Percentiles rank a stretch among this genome's conserved stretches.
These are phyloP conservation scores for Tetrapisispora iriomotensis DNA, from an alignment of 805 yeast genomes.

Conservation along the genomic window DNA sequence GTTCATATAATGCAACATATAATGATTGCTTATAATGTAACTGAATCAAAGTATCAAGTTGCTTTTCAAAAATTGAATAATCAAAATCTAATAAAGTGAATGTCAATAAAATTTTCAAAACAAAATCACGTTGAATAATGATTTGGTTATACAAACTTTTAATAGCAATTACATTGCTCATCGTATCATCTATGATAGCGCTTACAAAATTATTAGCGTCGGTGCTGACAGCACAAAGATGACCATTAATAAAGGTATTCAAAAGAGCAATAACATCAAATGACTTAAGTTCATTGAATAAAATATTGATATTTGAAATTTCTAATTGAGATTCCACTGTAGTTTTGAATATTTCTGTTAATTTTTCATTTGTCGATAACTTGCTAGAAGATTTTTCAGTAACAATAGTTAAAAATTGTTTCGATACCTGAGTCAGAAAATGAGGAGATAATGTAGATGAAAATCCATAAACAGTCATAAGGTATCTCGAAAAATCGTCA, in stretches of 20 bases:
- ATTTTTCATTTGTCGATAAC: constrained; percentile 21
- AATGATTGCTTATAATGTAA: constrained; percentile 21
- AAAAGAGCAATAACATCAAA: constrained; percentile 32
- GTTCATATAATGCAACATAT: constrained; percentile 18
- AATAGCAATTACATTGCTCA: constrained; percentile 16
- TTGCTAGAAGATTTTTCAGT: constrained; percentile 25
- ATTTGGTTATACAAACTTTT: constrained; percentile 25
- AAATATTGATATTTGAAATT: constrained; percentile 28
- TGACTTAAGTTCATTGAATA: constrained; percentile 34
- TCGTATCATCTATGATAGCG: constrained; percentile 16
- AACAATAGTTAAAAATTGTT: constrained; percentile 31
- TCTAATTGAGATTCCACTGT: constrained; percentile 35
- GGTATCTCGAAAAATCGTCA: constrained; percentile 23
- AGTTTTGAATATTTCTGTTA: constrained; percentile 32
- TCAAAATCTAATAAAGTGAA: constrained; percentile 33
- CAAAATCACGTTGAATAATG: constrained; percentile 23
- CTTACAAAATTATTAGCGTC: constrained; percentile 13
- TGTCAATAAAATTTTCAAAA: constrained; percentile 28
- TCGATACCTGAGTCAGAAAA: constrained; percentile 27
- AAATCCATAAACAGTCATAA: constrained; percentile 33
- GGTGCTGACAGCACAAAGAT: constrained; percentile 4
- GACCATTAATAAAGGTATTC: constrained; percentile 30
- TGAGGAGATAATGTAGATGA: constrained; percentile 32
- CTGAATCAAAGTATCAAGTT: constrained; percentile 15
- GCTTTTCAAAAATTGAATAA: constrained; percentile 17